Evolutionary conservation across 805 yeast species (phyloP).

Genomic region (Lipomyces lipofer): DNA sequence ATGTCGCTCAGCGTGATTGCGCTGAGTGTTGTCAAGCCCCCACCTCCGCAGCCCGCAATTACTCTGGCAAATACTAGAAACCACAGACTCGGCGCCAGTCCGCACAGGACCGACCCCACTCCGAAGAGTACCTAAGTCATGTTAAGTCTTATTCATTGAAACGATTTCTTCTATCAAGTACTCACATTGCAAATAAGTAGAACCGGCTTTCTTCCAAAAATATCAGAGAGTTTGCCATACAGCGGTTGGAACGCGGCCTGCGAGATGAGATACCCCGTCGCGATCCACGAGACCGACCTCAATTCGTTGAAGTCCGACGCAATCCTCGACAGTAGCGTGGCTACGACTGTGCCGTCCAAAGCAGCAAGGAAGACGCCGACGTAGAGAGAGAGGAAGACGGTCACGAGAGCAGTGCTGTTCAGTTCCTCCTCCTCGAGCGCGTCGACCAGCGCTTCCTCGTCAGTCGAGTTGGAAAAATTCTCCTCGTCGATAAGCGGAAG

Average conservation of each 20-base stretch:
- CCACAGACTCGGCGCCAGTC: slow-evolving; percentile 36
- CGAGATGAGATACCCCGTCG: slow-evolving; percentile 67
- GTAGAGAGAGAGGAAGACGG: slow-evolving; percentile 22
- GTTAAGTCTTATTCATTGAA: too few species aligned
- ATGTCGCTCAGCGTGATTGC: slow-evolving; percentile 77
- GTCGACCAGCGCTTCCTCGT: slow-evolving; percentile 6
- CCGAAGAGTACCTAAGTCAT: too few species aligned
- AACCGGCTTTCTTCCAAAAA: slow-evolving; percentile 46
- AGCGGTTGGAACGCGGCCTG: slow-evolving; percentile 75
- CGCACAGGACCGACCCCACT: slow-evolving; percentile 54
- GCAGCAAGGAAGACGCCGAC: slow-evolving; percentile 51
- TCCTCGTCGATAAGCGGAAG: not conserved
- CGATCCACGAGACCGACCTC: slow-evolving; percentile 63
- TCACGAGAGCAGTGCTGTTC: slow-evolving; percentile 1
- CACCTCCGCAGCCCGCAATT: slow-evolving; percentile 88
- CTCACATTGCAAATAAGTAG: slow-evolving; percentile 46
- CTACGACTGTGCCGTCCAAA: slow-evolving; percentile 53
- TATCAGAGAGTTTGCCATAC: slow-evolving; percentile 67
- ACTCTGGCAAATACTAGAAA: slow-evolving; percentile 48
- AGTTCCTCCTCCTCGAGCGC: slow-evolving; percentile 9
- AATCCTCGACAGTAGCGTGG: slow-evolving; percentile 55
- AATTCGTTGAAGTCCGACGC: slow-evolving; percentile 62
- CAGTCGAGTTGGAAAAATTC: too few species aligned
- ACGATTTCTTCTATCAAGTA: too few species aligned
- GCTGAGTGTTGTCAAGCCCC: slow-evolving; percentile 74